A percentile compares a stretch with the other conserved stretches of the same genome.
These are phyloP conservation scores for Dalbergia cultrata DNA, from an alignment of 306 rosid genomes.

Conservation along the genomic window DNA sequence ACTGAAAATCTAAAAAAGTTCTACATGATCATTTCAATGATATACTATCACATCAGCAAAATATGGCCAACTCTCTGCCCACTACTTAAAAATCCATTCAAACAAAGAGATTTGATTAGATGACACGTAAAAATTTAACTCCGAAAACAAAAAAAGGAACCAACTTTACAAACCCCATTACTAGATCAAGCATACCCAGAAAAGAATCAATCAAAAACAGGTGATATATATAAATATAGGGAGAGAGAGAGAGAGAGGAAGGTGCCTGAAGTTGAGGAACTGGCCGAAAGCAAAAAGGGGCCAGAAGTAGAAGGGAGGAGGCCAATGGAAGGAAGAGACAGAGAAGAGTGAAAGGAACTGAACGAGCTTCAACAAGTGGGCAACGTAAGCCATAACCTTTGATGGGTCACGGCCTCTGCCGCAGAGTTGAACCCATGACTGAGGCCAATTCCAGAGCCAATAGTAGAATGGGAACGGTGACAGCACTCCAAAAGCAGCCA, in stretches of 20 bases:
- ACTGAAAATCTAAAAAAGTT: too few species aligned
- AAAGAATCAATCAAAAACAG: neutral
- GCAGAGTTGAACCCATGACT: conserved; percentile 79
- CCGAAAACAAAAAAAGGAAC: neutral
- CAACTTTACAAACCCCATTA: conserved; percentile 36
- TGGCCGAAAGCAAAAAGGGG: conserved; percentile 88
- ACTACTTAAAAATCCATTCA: too few species aligned
- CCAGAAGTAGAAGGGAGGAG: conserved; percentile 85
- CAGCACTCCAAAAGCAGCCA: conserved; percentile 61
- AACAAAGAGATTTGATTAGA: too few species aligned
- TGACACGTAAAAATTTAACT: too few species aligned
- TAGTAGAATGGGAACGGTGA: conserved; percentile 83
- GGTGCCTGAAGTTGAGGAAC: conserved; percentile 81
- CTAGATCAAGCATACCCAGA: conserved; percentile 34
- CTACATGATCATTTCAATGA: too few species aligned
- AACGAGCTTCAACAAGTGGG: conserved; percentile 74
- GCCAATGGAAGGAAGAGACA: conserved; percentile 75
- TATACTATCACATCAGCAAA: too few species aligned
- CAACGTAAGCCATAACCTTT: conserved; percentile 68
- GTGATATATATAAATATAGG: neutral
- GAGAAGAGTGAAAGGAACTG: conserved; percentile 75
- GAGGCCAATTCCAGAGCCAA: conserved; percentile 75
- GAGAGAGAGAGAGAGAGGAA: neutral
- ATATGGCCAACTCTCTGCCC: too few species aligned
- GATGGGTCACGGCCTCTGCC: conserved; percentile 81